Percentiles rank a stretch among this genome's conserved stretches.
Conservation (phyloP, 23 red algal genomes). For the Gracilaria caudata region DNA sequence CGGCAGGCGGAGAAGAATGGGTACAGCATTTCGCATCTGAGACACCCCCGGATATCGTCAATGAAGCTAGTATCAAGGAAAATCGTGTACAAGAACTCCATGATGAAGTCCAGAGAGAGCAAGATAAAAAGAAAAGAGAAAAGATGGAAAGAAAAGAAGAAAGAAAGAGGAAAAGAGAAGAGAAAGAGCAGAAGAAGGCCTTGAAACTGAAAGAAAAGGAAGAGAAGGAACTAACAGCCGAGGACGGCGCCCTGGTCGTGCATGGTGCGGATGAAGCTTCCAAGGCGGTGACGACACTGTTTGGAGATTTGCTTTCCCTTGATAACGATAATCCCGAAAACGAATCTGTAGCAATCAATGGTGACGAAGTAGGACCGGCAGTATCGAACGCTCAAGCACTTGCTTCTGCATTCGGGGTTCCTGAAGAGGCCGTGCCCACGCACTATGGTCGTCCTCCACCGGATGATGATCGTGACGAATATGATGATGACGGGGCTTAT, state of each 20-base stretch:
- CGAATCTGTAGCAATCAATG: background rate
- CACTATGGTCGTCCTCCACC: constrained; percentile 36
- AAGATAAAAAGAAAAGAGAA: constrained; percentile 15
- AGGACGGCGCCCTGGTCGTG: constrained; percentile 54
- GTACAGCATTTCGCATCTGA: constrained; percentile 58
- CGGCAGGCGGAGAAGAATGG: constrained; percentile 63
- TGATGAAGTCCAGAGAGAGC: background rate
- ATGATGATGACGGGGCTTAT: constrained; percentile 57
- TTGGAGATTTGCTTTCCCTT: constrained; percentile 71
- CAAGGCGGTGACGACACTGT: constrained; percentile 48
- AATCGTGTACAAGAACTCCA: background rate
- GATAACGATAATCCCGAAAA: constrained; percentile 15
- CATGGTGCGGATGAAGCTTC: constrained; percentile 69
- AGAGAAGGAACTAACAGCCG: constrained; percentile 32
- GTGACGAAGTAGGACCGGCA: background rate
- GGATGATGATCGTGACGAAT: constrained; percentile 30
- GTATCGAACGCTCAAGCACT: constrained; percentile 67
- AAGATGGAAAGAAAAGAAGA: constrained; percentile 38
- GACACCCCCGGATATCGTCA: constrained; percentile 31
- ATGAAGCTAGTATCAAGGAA: constrained; percentile 13
- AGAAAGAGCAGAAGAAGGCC: constrained; percentile 34
- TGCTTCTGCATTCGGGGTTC: constrained; percentile 74
- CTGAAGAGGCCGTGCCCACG: constrained; percentile 38
- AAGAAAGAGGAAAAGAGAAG: constrained; percentile 35
- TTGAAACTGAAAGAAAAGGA: constrained; percentile 34